Base-by-base conservation (phyloP, 768 basidiomycete species). In the Pleurotus citrinopileatus region DNA sequence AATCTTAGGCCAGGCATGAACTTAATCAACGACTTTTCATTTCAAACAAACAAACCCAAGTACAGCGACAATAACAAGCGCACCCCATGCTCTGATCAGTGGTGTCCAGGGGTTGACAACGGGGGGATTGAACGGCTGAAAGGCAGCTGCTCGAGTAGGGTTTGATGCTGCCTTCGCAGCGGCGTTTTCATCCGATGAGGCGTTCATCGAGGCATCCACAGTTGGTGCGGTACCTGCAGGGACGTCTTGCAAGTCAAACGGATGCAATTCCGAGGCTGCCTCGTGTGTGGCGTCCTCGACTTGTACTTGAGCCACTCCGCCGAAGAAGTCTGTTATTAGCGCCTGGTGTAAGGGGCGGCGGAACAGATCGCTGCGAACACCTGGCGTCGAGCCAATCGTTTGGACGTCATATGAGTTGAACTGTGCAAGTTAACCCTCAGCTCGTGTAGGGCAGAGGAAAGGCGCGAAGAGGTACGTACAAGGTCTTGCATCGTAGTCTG, bases 301-400 rank as follows among this genome's bases (percentile, higher is more conserved):
- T 61, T 98, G 92, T 0, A 87, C 91, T 55, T 89, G 87, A 13
- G 89, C 77, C 15, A 97, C 91, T 1, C 91, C 94, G 2, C 92
- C 92, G 60, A 94, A 87, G 65, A 94, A 94, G 67, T 94, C 91
- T 3, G 91, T 93, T 52, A 94, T 77, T 2, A 80, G 73, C 1
- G 82, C 76, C 7, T 77, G 63, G 42, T 81, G 74, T n/a, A 93
- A 75, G 5, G 81, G 75, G 40, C 89, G 78, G 7, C 65, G 67
- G 72, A 93, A 98, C 15, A 94, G 78, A 65, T 91, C 90, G 22
- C 83, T 83, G 47, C 94, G 87, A 17, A 98, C 86, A n/a, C 96
- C 96, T 0, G 94, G 80, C 63, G 90, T 83, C 0, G 96, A 98
- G 53, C 81, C 77, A 63, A 97, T 91, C 55, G 83, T 82, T 3